Evolutionary conservation across 2,329 filamentous ascomycete species (phyloP), one percentile per base, ranked within the genome.

Genomic region (Fusarium siculi): DNA sequence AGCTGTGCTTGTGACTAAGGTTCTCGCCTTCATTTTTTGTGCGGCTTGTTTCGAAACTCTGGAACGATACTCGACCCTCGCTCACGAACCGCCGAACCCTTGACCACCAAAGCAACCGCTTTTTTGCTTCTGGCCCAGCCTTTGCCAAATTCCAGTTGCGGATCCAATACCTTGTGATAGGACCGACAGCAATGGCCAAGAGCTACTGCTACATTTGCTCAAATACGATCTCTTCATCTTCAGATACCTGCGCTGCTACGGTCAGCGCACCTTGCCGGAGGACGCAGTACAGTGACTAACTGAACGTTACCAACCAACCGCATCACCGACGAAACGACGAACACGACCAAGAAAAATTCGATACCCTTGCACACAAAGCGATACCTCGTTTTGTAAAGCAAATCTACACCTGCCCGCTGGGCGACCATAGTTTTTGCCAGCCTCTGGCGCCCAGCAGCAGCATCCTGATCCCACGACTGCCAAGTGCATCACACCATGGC

Each of bases 151-250:
- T 66, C 56, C 56, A 70, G 52, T 72, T 46, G 40, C 63, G 49
- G 66, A 74, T 56, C n/a, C 57, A 60, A 59, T 57, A 36, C 23
- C 40, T 65, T 61, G 68, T 74, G 73, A 50, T 68, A 74, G 71
- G 68, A 59, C 66, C 63, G 59, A 71, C 66, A 76, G 76, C 73
- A 50, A 77, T 77, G 76, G 74, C 76, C 68, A 69, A 77, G 76
- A 68, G 68, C 68, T 72, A 43, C 68, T 70, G 68, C 62, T 67
- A 39, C 39, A 21, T 43, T 69, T 68, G 64, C n/a, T 52, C 66
- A 42, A 59, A 52, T 15, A 30, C 66, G 53, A 66, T 58, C 58
- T 67, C 59, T 65, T 59, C 58, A 46, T 61, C 65, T 64, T 54
- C 44, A 64, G 49, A 61, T 56, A 47, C 25, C 52, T 68, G 59